A percentile compares a stretch with the other conserved stretches of the same genome.
Evolutionary conservation across 257 asterid genomes (phyloP).

Genomic region (Solanum clarkiae): DNA sequence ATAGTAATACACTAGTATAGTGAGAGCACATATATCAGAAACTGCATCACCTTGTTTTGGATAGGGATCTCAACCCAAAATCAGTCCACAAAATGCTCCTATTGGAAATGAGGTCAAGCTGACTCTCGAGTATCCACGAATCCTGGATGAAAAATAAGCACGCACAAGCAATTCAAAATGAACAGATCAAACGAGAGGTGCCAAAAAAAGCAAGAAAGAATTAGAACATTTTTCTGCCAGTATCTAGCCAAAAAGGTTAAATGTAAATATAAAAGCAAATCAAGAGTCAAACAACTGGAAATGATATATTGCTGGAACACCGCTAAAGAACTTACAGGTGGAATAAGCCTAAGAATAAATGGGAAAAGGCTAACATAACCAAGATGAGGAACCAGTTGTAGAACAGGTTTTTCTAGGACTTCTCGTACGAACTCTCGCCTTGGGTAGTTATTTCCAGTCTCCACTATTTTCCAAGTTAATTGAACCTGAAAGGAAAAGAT

Average conservation of each 20-base stretch:
- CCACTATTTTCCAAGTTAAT: constrained; percentile 57
- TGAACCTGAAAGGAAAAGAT: constrained; percentile 44
- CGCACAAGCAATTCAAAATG: neutral
- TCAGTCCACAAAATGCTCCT: constrained; percentile 70
- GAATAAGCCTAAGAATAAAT: constrained; percentile 80
- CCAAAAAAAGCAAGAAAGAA: neutral
- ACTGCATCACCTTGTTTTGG: constrained; percentile 66
- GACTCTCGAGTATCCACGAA: constrained; percentile 70
- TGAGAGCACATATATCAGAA: neutral
- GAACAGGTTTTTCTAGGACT: constrained; percentile 60
- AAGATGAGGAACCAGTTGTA: constrained; percentile 83
- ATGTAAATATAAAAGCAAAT: neutral
- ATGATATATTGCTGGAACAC: neutral
- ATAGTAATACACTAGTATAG: neutral
- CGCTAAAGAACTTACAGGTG: constrained; percentile 60
- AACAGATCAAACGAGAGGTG: neutral
- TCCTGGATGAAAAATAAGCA: constrained; percentile 25
- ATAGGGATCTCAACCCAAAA: constrained; percentile 83
- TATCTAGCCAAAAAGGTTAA: neutral
- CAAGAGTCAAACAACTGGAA: neutral
- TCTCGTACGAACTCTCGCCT: constrained; percentile 63
- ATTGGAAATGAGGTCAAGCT: constrained; percentile 82
- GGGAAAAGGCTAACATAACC: constrained; percentile 99
- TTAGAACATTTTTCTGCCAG: neutral
- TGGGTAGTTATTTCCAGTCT: constrained; percentile 45